Evolutionary conservation across 495 filamentous ascomycete species (phyloP).

Genomic region (Tricharina praecox): DNA sequence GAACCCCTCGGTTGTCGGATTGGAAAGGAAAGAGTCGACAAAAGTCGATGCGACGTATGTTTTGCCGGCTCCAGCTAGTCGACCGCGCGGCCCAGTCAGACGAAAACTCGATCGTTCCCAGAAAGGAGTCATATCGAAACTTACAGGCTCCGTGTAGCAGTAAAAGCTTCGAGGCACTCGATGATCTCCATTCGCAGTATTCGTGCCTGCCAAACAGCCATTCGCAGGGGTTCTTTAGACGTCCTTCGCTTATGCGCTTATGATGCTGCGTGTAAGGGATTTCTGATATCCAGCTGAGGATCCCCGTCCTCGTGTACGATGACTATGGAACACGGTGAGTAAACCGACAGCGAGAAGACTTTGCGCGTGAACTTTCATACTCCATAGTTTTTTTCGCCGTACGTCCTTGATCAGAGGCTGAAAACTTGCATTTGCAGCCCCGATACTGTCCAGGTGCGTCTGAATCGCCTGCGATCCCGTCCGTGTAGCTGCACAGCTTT

Average conservation of each 20-base stretch:
- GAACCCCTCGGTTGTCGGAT: background rate
- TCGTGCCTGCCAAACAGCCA: slow-evolving; percentile 11
- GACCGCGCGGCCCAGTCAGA: background rate
- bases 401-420: background rate
- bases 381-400: background rate
- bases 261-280: slow-evolving; percentile 1
- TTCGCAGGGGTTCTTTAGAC: slow-evolving; percentile 8
- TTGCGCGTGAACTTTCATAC: background rate
- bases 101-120: slow-evolving; percentile 4
- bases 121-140: background rate
- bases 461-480: background rate
- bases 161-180: slow-evolving; percentile 8
- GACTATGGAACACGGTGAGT: background rate
- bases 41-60: slow-evolving; percentile 11
- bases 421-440: background rate
- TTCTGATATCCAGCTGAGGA: background rate
- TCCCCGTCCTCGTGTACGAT: background rate
- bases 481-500: background rate
- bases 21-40: background rate
- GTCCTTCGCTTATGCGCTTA: background rate
- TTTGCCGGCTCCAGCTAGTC: slow-evolving; percentile 11
- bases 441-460: background rate
- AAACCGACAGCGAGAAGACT: background rate
- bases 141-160: slow-evolving; percentile 2
- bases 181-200: slow-evolving; percentile 9